These are phyloP conservation scores for Colletotrichum simmondsii DNA, from an alignment of 2,329 filamentous ascomycete genomes.

Conservation along the genomic window DNA sequence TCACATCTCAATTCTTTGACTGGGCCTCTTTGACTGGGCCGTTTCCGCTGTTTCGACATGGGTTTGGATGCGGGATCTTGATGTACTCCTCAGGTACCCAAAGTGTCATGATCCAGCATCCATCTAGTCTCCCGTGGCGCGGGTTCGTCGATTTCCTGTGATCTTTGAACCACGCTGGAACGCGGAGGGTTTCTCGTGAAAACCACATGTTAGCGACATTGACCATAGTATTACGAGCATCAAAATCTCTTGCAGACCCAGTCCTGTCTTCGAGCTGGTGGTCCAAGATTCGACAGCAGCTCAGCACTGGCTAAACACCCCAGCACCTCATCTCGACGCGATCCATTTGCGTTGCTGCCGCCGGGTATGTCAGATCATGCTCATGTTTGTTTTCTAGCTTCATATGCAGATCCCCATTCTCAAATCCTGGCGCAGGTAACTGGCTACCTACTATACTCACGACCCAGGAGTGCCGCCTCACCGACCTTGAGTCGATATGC, in stretches of 20 bases:
- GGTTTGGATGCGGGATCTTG: neutral
- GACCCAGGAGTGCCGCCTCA: neutral
- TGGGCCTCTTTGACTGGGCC: slow-evolving; percentile 29
- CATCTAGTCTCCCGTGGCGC: neutral
- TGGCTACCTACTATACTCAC: neutral
- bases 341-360: neutral
- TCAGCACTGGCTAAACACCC: neutral
- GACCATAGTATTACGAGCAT: neutral
- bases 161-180: neutral
- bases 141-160: neutral
- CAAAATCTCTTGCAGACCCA: neutral
- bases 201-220: neutral
- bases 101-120: neutral
- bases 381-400: neutral
- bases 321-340: neutral
- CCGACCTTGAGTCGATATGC: neutral
- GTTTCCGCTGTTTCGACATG: slow-evolving; percentile 26
- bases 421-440: neutral
- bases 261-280: slow-evolving; percentile 1
- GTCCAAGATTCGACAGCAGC: neutral
- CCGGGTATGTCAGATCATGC: slow-evolving; percentile 3
- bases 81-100: slow-evolving; percentile 10
- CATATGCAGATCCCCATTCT: neutral
- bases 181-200: neutral
- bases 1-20: slow-evolving; percentile 31